A percentile compares a stretch with the other conserved stretches of the same genome.
Conservation (phyloP, 2,329 filamentous ascomycete species). For the Ophiostoma montium region DNA sequence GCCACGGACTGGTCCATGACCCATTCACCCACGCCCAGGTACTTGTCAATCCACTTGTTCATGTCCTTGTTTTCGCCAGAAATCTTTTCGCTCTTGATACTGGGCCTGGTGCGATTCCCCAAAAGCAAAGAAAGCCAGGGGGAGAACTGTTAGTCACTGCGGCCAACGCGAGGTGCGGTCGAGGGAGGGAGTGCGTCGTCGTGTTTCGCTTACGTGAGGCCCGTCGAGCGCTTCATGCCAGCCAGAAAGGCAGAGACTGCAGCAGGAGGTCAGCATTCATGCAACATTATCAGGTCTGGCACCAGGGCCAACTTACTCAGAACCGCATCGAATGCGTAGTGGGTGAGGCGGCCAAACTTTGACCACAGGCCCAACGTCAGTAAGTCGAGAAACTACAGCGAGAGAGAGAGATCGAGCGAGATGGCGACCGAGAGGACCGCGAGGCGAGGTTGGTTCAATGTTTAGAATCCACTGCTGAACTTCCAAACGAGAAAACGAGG, state of each 20-base stretch:
- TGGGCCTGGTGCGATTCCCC: slow-evolving; percentile 42
- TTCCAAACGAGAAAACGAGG: slow-evolving; percentile 6
- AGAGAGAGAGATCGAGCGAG: neutral
- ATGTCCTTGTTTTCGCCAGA: slow-evolving; percentile 67
- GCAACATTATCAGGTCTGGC: neutral
- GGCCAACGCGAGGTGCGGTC: neutral
- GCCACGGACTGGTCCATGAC: slow-evolving; percentile 97
- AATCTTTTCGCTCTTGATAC: slow-evolving; percentile 77
- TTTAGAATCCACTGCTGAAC: slow-evolving; percentile 24
- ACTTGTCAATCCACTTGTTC: slow-evolving; percentile 81
- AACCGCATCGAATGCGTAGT: slow-evolving; percentile 94
- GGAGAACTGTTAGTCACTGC: slow-evolving; percentile 17
- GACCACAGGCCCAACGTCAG: slow-evolving; percentile 54
- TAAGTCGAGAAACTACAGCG: slow-evolving; percentile 45
- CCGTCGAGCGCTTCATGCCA: slow-evolving; percentile 93
- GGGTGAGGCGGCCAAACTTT: slow-evolving; percentile 84
- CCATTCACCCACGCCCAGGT: slow-evolving; percentile 90
- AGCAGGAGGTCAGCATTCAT: neutral
- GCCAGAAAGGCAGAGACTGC: slow-evolving; percentile 90
- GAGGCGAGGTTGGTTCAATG: slow-evolving; percentile 17
- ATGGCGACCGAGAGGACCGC: neutral
- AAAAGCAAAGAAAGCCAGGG: slow-evolving; percentile 12
- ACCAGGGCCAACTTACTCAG: slow-evolving; percentile 46
- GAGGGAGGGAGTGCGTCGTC: neutral
- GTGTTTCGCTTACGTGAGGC: slow-evolving; percentile 69